Evolutionary conservation across 2,329 filamentous ascomycete species (phyloP), one percentile per base, ranked within the genome.

Genomic region (Onygenales sp.): DNA sequence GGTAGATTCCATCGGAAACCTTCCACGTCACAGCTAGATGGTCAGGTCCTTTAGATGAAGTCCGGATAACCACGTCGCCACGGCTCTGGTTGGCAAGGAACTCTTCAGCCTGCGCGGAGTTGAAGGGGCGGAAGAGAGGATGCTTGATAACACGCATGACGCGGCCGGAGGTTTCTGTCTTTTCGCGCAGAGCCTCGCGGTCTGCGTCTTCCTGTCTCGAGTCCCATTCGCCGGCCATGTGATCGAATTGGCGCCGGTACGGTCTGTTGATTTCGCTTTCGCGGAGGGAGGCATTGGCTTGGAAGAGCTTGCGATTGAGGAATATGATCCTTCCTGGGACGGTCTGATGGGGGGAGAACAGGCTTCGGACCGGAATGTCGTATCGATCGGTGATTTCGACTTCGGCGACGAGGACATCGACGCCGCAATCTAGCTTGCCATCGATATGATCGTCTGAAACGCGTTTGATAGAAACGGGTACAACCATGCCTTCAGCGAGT

Each of bases 11-110:
- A 67, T 97, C 90, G 1, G 89, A 86, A 11, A 98, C 91, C 75
- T 98, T 98, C 93, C 93, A 98, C 0, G 93, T 98, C 46, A 98
- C 84, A 7, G 92, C 90, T 53, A 98, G 78, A 74, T 98, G 93
- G 68, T 98, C 93, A 55, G 89, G 87, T 44, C 93, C 93, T 69
- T 95, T 95, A 32, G 90, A 95, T 0, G 90, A 96, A 3, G 93
- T 92, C 44, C 93, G 86, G 64, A 98, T 96, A 56, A 98, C 89
- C 53, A 94, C 86, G 68, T 97, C 93, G 48, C 93, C 93, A 6
- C 85, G 79, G 50, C 86, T 82, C 68, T 94, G 89, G 11, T 87
- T 88, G 43, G 90, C 90, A 35, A 98, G 80, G 68, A 86, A 97
- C 69, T 97, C 89, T 70, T 97, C 89, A 0, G 93, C 93, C 71